phyloP scores from a whole-genome alignment of 129 eudicot species.

The Dittrichia graveolens region DNA sequence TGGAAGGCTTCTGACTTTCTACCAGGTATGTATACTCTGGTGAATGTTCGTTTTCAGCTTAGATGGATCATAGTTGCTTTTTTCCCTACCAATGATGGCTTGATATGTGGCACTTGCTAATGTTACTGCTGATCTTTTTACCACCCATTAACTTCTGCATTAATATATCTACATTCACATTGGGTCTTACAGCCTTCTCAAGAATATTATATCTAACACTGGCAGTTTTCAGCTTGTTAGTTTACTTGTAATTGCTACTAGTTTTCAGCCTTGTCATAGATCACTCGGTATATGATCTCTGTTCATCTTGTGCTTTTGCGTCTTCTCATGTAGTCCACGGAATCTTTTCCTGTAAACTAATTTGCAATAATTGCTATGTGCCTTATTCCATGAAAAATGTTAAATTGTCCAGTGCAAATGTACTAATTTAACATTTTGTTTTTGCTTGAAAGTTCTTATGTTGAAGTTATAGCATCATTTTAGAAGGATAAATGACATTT shows the following conservation, averaged over 20 bases:
- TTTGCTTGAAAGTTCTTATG: neutral
- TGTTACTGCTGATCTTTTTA: neutral
- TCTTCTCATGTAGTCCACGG: neutral
- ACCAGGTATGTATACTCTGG: slow-evolving; percentile 60
- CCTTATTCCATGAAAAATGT: slow-evolving; percentile 22
- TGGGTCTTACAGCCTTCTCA: neutral
- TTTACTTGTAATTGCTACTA: neutral
- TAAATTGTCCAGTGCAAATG: neutral
- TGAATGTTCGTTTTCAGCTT: slow-evolving; percentile 15
- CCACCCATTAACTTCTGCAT: neutral
- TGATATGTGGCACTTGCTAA: slow-evolving; percentile 15
- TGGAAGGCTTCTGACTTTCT: slow-evolving; percentile 79
- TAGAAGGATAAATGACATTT: neutral
- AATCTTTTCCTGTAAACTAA: neutral
- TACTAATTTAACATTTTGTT: neutral
- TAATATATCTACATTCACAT: neutral
- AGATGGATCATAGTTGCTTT: slow-evolving; percentile 1
- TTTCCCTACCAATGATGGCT: slow-evolving; percentile 13
- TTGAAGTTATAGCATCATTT: slow-evolving; percentile 9
- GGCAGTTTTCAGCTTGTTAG: slow-evolving; percentile 25
- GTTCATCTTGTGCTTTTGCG: neutral
- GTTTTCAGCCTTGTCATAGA: neutral
- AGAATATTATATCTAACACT: too few relatives aligned
- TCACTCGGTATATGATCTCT: neutral
- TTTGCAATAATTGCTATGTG: slow-evolving; percentile 10